Percentiles rank a stretch among this genome's conserved stretches.
phyloP scores from a whole-genome alignment of 1,284 basidiomycete genomes.

The Erythrobasidium hasegawianum region DNA sequence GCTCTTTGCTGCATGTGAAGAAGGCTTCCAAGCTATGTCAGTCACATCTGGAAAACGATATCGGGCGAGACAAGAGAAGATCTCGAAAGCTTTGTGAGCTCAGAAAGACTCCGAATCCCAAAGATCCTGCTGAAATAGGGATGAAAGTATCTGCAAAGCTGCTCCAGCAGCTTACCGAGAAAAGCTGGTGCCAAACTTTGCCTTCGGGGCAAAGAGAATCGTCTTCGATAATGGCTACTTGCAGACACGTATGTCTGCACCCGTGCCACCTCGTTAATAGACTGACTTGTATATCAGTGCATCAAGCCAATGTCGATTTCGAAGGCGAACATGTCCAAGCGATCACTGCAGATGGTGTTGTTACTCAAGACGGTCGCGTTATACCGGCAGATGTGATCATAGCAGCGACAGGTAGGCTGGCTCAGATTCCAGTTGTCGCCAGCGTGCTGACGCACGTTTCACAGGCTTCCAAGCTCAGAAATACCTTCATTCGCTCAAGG shows the following conservation, averaged over 20 bases:
- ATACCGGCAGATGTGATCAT: slow-evolving; percentile 28
- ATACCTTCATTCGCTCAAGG: slow-evolving; percentile 6
- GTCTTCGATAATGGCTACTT: slow-evolving; percentile 7
- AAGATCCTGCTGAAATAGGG: background rate
- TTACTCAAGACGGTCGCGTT: background rate
- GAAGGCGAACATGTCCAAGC: background rate
- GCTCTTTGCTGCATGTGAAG: slow-evolving; percentile 10
- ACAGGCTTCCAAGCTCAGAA: slow-evolving; percentile 23
- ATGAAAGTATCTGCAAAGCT: background rate
- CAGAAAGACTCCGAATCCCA: background rate
- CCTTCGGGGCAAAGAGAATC: slow-evolving; percentile 8
- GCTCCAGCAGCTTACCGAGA: slow-evolving; percentile 11
- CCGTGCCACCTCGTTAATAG: background rate
- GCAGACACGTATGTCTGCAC: slow-evolving; percentile 4
- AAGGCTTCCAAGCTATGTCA: slow-evolving; percentile 10
- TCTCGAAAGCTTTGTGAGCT: slow-evolving; percentile 10
- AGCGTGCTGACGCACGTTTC: too few relatives aligned
- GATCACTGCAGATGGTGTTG: background rate
- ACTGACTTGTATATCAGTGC: slow-evolving; percentile 1
- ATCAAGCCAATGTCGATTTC: slow-evolving; percentile 23
- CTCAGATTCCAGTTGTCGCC: too few relatives aligned
- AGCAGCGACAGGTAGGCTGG: slow-evolving; percentile 29
- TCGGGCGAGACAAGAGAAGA: slow-evolving; percentile 6
- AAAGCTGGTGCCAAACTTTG: slow-evolving; percentile 14
- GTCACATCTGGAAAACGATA: background rate